phyloP scores from a whole-genome alignment of 2,329 filamentous ascomycete genomes.

The Penicillium sp. region DNA sequence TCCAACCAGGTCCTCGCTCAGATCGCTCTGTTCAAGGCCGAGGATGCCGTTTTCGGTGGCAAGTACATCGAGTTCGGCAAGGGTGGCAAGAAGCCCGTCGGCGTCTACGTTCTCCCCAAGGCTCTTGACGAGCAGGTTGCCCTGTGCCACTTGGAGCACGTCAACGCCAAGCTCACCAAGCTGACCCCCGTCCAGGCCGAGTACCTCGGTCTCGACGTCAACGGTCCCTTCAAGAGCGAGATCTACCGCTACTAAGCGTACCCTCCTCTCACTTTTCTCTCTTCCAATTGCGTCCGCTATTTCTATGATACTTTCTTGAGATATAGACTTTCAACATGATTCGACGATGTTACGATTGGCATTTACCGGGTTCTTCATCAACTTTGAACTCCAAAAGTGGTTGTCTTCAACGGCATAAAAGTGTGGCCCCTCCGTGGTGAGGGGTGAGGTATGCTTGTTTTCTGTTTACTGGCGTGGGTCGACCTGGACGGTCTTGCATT shows the following conservation, averaged over 20 bases:
- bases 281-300: conserved; percentile 31
- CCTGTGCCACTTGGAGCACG: conserved; percentile 84
- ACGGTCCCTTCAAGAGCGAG: conserved; percentile 95
- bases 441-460: conserved; percentile 27
- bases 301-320: conserved; percentile 28
- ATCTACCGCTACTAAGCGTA: conserved; percentile 62
- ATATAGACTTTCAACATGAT: conserved; percentile 52
- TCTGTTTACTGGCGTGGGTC: conserved; percentile 29
- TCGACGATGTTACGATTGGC: conserved; percentile 57
- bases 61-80: conserved; percentile 97
- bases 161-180: conserved; percentile 88
- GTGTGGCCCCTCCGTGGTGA: conserved; percentile 31
- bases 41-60: conserved; percentile 78
- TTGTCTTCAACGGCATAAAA: conserved; percentile 60
- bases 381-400: conserved; percentile 48
- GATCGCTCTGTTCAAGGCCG: conserved; percentile 95
- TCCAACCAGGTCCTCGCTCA: conserved; percentile 99
- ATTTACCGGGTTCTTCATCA: conserved; percentile 44
- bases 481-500: conserved; percentile 37
- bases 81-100: conserved; percentile 80
- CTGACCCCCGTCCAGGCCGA: conserved; percentile 84
- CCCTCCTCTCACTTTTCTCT: conserved; percentile 17
- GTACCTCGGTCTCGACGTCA: conserved; percentile 79
- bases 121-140: conserved; percentile 98
- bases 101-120: conserved; percentile 97